A percentile compares a stretch with the other conserved stretches of the same genome.
Conservation (phyloP, 1,284 basidiomycete species). For the Fistulinella cinereoalba region DNA sequence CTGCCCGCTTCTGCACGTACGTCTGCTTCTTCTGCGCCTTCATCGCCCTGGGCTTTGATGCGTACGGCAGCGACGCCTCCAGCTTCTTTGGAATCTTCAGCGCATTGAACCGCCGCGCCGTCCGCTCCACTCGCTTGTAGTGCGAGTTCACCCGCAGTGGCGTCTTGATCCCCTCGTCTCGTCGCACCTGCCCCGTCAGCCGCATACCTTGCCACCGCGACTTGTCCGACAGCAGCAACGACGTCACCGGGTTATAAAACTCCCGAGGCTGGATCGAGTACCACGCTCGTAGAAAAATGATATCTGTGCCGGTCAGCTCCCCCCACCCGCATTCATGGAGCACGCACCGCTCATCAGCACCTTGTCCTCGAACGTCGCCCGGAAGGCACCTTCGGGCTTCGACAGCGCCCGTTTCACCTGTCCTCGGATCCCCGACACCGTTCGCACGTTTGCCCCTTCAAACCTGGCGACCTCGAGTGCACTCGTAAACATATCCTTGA, state of each 20-base stretch:
- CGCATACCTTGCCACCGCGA: constrained; percentile 89
- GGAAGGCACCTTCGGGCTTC: constrained; percentile 93
- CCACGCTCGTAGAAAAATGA: constrained; percentile 96
- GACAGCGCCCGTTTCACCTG: constrained; percentile 95
- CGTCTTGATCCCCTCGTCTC: constrained; percentile 81
- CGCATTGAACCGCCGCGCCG: constrained; percentile 86
- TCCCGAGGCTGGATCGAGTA: constrained; percentile 93
- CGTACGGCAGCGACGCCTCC: constrained; percentile 87
- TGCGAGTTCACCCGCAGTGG: constrained; percentile 83
- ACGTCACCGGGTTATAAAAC: constrained; percentile 97
- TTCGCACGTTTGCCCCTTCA: constrained; percentile 93
- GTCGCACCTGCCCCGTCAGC: constrained; percentile 88
- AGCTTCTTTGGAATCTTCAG: constrained; percentile 88
- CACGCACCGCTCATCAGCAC: constrained; percentile 88
- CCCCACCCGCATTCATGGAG: background rate
- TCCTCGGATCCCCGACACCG: constrained; percentile 94
- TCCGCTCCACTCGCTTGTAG: constrained; percentile 83
- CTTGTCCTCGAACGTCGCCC: constrained; percentile 98
- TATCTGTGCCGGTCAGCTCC: constrained; percentile 52
- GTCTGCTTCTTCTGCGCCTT: constrained; percentile 72
- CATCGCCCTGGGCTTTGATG: constrained; percentile 88
- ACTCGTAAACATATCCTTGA: constrained; percentile 96
- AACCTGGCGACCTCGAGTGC: constrained; percentile 97
- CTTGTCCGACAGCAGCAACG: constrained; percentile 81
- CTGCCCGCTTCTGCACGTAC: constrained; percentile 89